Base-by-base conservation (phyloP, 1,284 basidiomycete species). In the Stygiomarasmius scandens region DNA sequence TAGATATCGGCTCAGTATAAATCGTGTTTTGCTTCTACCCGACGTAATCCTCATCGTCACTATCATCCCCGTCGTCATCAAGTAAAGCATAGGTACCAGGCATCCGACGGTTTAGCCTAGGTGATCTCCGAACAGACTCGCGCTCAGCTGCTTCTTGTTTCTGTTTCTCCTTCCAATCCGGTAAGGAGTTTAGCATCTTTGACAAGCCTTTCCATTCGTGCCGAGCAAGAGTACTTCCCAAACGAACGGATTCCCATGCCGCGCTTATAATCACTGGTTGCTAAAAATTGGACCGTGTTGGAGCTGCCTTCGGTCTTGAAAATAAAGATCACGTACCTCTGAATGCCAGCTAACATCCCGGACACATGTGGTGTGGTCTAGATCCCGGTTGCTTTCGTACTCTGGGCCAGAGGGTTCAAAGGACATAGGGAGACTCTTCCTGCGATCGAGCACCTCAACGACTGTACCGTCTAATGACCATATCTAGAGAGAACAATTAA, bases 331-430 rank as follows among this genome's bases (percentile, higher is more conserved):
- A 67, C 74, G 47, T 64, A 87, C 82, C 76, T 84, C 79, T 24
- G 88, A 84, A 69, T 93, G 91, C 94, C 94, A 96, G 68, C 89
- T 91, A 55, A 98, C 95, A 68, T 99, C 96, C 55, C 96, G 85
- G 0, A 98, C 93, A 58, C 87, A 88, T n/a, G 77, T 74, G 16
- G 66, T 66, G 3, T 65, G 63, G n/a, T 73, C 9, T 59, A 56
- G 20, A 63, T 71, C 63, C 49, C 64, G 57, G 55, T 60, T 60
- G 46, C 63, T 62, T 24, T 64, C 61, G 29, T 69, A 66, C 58
- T 90, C 86, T 36, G 82, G 78, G 2, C 75, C 84, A 38, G 86
- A 87, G 2, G 89, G 84, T 64, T 90, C 83, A 55, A 76, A 81
- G 22, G 83, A 74, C 68, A 96, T 85, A 0, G 93, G 86, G n/a